Conservation (phyloP, 2,329 filamentous ascomycete genomes). For the Leptosphaerulina australis region DNA sequence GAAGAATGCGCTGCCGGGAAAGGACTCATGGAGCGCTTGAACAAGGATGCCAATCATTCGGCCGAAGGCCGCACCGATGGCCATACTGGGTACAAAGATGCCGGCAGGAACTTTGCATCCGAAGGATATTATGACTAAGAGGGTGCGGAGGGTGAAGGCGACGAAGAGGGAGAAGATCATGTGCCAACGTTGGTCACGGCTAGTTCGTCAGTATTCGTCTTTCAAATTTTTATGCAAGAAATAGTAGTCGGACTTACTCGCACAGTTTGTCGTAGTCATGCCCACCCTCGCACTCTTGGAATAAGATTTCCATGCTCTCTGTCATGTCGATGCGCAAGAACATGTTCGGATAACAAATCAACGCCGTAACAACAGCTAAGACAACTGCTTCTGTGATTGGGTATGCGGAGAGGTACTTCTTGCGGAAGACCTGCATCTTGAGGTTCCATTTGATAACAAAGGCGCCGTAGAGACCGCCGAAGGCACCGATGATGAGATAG, state of each 20-base stretch:
- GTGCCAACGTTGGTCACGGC: constrained; percentile 69
- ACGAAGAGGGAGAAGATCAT: constrained; percentile 80
- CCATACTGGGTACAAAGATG: constrained; percentile 98
- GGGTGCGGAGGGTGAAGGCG: constrained; percentile 79
- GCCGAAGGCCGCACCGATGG: constrained; percentile 91
- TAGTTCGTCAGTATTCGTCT: constrained; percentile 26
- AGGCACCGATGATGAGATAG: constrained; percentile 87
- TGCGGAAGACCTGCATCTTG: constrained; percentile 86
- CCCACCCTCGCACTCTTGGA: constrained; percentile 86
- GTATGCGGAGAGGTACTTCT: constrained; percentile 85
- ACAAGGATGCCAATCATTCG: constrained; percentile 94
- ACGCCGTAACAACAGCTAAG: constrained; percentile 79
- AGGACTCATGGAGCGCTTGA: constrained; percentile 82
- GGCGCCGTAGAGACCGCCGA: constrained; percentile 92
- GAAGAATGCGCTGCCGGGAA: constrained; percentile 84
- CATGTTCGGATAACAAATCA: constrained; percentile 96
- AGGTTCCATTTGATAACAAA: constrained; percentile 99
- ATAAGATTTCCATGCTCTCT: constrained; percentile 98
- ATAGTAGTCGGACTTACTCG: constrained; percentile 59
- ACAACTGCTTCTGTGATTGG: constrained; percentile 85
- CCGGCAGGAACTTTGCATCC: constrained; percentile 97
- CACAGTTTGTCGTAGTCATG: constrained; percentile 91
- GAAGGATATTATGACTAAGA: constrained; percentile 93
- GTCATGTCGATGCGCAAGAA: constrained; percentile 98
- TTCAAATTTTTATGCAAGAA: no score